These are phyloP conservation scores for Colletotrichum sp. DNA, from an alignment of 2,329 filamentous ascomycete genomes.

Conservation along the genomic window DNA sequence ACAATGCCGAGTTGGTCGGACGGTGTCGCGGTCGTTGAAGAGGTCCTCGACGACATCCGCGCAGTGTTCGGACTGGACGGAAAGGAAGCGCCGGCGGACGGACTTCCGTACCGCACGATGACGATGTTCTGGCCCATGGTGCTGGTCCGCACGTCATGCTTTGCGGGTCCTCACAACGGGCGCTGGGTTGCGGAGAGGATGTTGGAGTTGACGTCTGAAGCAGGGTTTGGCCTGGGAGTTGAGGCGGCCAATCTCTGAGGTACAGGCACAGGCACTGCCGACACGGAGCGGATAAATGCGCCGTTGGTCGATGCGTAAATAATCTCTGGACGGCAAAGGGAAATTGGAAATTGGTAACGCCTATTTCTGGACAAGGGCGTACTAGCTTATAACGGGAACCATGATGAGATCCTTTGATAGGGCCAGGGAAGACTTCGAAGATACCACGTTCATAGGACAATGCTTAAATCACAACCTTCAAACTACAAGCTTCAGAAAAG, in stretches of 20 bases:
- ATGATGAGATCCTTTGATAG: not conserved
- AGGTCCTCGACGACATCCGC: conserved; percentile 3
- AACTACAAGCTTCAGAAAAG: not conserved
- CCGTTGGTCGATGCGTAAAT: not conserved
- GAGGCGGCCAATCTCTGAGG: not conserved
- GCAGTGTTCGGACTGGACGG: conserved; percentile 3
- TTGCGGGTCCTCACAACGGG: conserved; percentile 1
- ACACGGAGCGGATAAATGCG: not conserved
- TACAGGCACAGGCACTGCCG: too few species aligned
- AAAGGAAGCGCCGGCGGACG: not conserved
- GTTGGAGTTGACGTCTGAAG: conserved; percentile 3
- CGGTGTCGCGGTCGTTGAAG: not conserved
- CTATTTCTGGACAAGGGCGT: not conserved
- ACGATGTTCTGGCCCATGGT: conserved; percentile 17
- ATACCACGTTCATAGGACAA: not conserved
- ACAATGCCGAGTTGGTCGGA: not conserved
- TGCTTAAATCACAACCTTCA: not conserved
- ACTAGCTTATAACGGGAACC: not conserved
- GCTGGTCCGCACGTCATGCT: conserved; percentile 1
- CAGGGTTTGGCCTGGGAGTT: conserved; percentile 2
- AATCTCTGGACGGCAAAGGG: not conserved
- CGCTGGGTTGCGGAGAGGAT: conserved; percentile 6
- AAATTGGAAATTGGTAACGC: not conserved
- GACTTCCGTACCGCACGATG: conserved; percentile 7
- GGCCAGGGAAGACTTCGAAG: not conserved